Percentiles rank a stretch among this genome's conserved stretches.
Conservation (phyloP, 306 rosid genomes). For the Nissolia schottii region DNA sequence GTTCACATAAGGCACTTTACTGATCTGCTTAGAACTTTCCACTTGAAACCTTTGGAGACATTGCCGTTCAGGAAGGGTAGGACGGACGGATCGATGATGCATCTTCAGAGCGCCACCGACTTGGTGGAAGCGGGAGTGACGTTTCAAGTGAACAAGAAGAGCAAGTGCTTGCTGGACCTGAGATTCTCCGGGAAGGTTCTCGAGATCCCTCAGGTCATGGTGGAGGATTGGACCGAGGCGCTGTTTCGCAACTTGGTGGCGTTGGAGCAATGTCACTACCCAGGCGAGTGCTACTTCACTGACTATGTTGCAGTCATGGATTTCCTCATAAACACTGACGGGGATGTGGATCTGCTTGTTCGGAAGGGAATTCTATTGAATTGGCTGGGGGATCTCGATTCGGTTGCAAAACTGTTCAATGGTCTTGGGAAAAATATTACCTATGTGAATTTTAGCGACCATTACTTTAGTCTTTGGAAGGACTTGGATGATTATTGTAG, state of each 20-base stretch:
- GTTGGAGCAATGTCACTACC: conserved; percentile 32
- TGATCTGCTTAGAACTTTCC: conserved; percentile 30
- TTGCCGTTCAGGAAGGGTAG: background rate
- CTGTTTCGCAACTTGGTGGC: conserved; percentile 35
- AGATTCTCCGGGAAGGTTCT: conserved; percentile 22
- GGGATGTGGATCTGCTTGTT: conserved; percentile 31
- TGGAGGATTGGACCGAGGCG: conserved; percentile 24
- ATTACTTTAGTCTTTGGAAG: background rate
- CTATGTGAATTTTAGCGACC: background rate
- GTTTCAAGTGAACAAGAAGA: background rate
- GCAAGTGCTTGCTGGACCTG: conserved; percentile 2
- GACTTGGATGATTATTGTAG: conserved; percentile 21
- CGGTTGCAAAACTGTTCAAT: conserved; percentile 28
- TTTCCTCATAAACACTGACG: conserved; percentile 17
- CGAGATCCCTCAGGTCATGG: conserved; percentile 26
- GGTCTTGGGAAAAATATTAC: conserved; percentile 19
- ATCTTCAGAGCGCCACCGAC: conserved; percentile 22
- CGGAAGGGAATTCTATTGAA: conserved; percentile 8
- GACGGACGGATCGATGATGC: background rate
- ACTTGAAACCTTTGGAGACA: background rate
- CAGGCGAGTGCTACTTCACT: background rate
- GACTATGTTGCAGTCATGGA: conserved; percentile 24
- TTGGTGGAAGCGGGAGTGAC: conserved; percentile 29
- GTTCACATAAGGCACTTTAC: conserved; percentile 31
- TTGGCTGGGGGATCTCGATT: conserved; percentile 16